Conservation (phyloP, 2,329 filamentous ascomycete species). For the Fusarium fujikuroi region DNA sequence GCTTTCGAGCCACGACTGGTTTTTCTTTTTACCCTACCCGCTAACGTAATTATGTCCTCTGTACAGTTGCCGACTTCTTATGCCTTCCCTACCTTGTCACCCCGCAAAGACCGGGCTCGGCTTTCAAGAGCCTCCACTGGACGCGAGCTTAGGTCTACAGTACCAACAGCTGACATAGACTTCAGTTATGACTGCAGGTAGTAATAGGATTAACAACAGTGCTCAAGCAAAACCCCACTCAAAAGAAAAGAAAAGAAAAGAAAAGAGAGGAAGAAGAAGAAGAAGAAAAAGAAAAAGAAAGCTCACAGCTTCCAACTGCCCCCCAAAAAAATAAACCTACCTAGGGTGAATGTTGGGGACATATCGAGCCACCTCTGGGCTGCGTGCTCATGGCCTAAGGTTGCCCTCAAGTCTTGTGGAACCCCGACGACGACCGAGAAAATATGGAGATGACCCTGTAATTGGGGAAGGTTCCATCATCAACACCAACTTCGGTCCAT, state of each 20-base stretch:
- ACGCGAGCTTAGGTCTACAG: not conserved
- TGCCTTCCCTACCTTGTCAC: conserved; percentile 10
- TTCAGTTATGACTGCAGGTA: not conserved
- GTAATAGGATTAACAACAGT: not conserved
- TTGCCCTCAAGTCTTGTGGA: conserved; percentile 1
- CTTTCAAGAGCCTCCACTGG: not conserved
- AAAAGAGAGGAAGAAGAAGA: not conserved
- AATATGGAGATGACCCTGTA: conserved; percentile 25
- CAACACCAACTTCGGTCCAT: conserved; percentile 34
- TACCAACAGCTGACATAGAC: not conserved
- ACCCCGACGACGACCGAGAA: conserved; percentile 35
- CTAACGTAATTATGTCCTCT: not conserved
- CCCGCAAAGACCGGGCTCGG: conserved; percentile 18
- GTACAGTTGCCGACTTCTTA: not conserved
- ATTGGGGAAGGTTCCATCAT: conserved; percentile 33
- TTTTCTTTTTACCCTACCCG: not conserved
- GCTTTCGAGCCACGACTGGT: not conserved
- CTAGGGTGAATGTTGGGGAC: not conserved
- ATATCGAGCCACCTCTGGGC: conserved; percentile 24
- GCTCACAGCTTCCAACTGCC: not conserved
- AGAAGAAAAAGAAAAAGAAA: not conserved
- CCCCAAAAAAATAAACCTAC: not conserved
- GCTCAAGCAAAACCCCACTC: not conserved
- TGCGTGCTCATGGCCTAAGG: conserved; percentile 6
- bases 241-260: not conserved